Base-by-base conservation (phyloP, 352 stramenopile genomes). In the Plasmopara viticola region DNA sequence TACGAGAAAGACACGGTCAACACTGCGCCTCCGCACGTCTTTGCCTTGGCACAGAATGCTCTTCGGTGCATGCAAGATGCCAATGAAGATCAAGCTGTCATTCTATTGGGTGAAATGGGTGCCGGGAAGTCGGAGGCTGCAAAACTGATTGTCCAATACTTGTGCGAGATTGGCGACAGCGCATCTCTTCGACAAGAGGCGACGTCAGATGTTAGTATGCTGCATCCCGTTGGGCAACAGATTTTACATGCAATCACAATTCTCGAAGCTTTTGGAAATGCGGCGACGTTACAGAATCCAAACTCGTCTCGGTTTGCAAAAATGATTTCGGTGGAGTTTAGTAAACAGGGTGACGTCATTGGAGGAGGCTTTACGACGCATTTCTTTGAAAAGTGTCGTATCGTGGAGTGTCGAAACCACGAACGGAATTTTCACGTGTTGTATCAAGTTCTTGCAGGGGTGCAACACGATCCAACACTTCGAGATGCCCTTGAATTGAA, bases 391-490 rank as follows among this genome's bases (percentile, higher is more conserved):
- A 86, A 86, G 38, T 86, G 70, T 0, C 79, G 90, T n/a, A 69
- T 97, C 0, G 82, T 96, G 53, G 64, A 84, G 9, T 72, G 74
- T 31, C 70, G 76, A 5, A 69, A 64, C 8, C 70, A 79, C 29
- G 90, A 97, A 51, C 81, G 92, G 13, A 97, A 96, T 60, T 98
- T 97, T 47, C 92, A 98, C 59, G 78, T 96, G 14, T 95, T 97
- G 51, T 97, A 98, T 62, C 87, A 97, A 58, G 62, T 97, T 1
- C 66, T 95, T 12, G 73, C 78, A 0, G 86, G 79, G 14, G 70
- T 89, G 7, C 73, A 87, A 33, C 71, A 88, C 50, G 81, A 91
- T 43, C 79, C 82, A 5, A 65, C 60, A 14, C 62, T 91, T 12
- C 72, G 75, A 7, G 80, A 91, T 56, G 66, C 69, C 1, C 55